Conservation (phyloP, 1,284 basidiomycete species). For the Ceratobasidium sp. region DNA sequence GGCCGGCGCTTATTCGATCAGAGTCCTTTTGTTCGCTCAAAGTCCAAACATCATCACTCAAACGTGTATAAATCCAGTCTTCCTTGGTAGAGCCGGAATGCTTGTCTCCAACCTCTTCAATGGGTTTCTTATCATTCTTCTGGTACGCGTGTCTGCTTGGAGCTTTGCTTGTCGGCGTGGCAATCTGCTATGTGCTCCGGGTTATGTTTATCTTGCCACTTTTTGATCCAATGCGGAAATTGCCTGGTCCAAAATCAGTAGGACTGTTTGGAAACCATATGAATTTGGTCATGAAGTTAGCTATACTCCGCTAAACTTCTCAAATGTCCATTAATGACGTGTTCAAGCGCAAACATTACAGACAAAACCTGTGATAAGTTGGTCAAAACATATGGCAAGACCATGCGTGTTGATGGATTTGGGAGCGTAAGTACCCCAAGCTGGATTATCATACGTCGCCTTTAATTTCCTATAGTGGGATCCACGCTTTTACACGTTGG, state of each 20-base stretch:
- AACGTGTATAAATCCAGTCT: background rate
- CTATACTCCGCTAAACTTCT: constrained; percentile 40
- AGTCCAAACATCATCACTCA: constrained; percentile 17
- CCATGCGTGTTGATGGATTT: constrained; percentile 72
- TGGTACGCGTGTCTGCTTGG: constrained; percentile 17
- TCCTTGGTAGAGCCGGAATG: background rate
- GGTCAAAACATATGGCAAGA: constrained; percentile 68
- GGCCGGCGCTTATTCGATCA: background rate
- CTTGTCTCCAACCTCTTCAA: background rate
- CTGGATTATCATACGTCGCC: constrained; percentile 14
- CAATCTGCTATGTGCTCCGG: constrained; percentile 48
- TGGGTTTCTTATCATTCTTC: constrained; percentile 7
- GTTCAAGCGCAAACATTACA: constrained; percentile 68
- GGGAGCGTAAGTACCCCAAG: constrained; percentile 66
- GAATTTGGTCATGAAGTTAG: constrained; percentile 69
- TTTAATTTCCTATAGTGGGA: constrained; percentile 69
- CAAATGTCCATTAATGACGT: constrained; percentile 24
- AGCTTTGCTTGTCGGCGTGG: constrained; percentile 21
- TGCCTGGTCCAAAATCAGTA: constrained; percentile 71
- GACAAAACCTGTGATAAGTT: constrained; percentile 67
- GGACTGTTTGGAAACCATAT: constrained; percentile 69
- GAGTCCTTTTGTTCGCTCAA: constrained; percentile 28
- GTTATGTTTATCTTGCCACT: constrained; percentile 56
- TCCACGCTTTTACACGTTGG: constrained; percentile 77
- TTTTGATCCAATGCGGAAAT: constrained; percentile 60